Evolutionary conservation across 2,329 filamentous ascomycete genomes (phyloP).

Genomic region (Calcarisporium arbuscula): DNA sequence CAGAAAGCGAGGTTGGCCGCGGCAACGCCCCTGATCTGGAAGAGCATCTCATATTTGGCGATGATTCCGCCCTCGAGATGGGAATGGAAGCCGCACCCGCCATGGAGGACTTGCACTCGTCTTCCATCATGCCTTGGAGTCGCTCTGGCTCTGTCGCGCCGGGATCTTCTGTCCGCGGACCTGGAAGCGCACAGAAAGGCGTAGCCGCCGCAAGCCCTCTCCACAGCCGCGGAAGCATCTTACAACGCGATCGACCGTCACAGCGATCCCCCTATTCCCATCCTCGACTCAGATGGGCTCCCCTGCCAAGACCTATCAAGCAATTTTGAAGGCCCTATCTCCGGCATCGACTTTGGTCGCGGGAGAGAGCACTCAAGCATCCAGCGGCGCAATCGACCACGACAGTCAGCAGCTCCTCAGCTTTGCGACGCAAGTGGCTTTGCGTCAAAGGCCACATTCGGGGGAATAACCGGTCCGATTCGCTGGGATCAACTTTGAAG

Average conservation of each 20-base stretch:
- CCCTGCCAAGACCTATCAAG: conserved; percentile 26
- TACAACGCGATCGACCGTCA: conserved; percentile 39
- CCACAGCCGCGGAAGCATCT: conserved; percentile 27
- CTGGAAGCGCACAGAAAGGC: conserved; percentile 29
- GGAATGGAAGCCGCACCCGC: conserved; percentile 61
- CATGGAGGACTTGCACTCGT: conserved; percentile 60
- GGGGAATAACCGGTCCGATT: too few relatives aligned
- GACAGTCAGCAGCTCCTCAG: conserved; percentile 40
- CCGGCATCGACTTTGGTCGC: conserved; percentile 12
- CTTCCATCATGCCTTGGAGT: conserved; percentile 48
- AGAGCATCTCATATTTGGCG: conserved; percentile 25
- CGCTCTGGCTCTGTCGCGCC: conserved; percentile 38
- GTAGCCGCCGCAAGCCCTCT: conserved; percentile 29
- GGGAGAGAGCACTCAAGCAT: conserved; percentile 23
- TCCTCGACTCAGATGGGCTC: conserved; percentile 27
- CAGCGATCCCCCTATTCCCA: conserved; percentile 34
- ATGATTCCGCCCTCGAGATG: conserved; percentile 51
- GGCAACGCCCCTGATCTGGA: conserved; percentile 17
- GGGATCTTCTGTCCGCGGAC: conserved; percentile 38
- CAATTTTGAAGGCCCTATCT: conserved; percentile 15
- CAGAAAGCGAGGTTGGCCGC: conserved; percentile 21
- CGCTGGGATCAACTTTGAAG: conserved; percentile 57
- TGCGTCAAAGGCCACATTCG: too few relatives aligned
- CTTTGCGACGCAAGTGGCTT: conserved; percentile 33
- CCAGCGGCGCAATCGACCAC: conserved; percentile 32